Conservation (phyloP, 352 stramenopile species). For the Phytophthora nicotianae region DNA sequence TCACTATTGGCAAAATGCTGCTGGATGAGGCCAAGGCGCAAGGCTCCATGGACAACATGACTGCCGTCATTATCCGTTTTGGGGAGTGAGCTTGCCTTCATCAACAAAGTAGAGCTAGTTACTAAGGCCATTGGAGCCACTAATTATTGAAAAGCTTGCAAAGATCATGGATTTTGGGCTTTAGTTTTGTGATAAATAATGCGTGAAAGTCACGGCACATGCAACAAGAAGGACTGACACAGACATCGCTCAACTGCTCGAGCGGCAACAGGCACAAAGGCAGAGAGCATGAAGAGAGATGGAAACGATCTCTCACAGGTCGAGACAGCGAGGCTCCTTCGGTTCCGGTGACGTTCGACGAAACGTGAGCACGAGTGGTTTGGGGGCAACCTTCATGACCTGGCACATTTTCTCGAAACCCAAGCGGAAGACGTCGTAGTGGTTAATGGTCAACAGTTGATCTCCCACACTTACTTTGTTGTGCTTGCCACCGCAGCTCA, state of each 20-base stretch:
- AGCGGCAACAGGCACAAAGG: slow-evolving; percentile 10
- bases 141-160: slow-evolving; percentile 31
- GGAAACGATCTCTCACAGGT: slow-evolving; percentile 43
- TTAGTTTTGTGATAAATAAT: slow-evolving; percentile 27
- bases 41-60: slow-evolving; percentile 87
- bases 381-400: slow-evolving; percentile 67
- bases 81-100: slow-evolving; percentile 31
- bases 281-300: neutral
- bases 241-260: neutral
- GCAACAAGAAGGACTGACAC: slow-evolving; percentile 8
- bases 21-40: slow-evolving; percentile 71
- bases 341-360: slow-evolving; percentile 40
- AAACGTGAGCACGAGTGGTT: slow-evolving; percentile 76
- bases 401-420: slow-evolving; percentile 61
- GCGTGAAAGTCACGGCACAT: neutral
- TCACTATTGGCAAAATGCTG: slow-evolving; percentile 65
- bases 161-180: slow-evolving; percentile 4
- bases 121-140: slow-evolving; percentile 30
- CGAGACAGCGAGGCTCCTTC: slow-evolving; percentile 40
- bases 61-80: slow-evolving; percentile 76
- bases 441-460: slow-evolving; percentile 73
- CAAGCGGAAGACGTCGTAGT: slow-evolving; percentile 64
- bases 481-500: slow-evolving; percentile 34
- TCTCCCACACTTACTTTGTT: slow-evolving; percentile 51
- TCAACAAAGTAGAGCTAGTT: slow-evolving; percentile 36